These are phyloP conservation scores for Dryadomyces quercivorus DNA, from an alignment of 2,329 filamentous ascomycete species.

Conservation along the genomic window DNA sequence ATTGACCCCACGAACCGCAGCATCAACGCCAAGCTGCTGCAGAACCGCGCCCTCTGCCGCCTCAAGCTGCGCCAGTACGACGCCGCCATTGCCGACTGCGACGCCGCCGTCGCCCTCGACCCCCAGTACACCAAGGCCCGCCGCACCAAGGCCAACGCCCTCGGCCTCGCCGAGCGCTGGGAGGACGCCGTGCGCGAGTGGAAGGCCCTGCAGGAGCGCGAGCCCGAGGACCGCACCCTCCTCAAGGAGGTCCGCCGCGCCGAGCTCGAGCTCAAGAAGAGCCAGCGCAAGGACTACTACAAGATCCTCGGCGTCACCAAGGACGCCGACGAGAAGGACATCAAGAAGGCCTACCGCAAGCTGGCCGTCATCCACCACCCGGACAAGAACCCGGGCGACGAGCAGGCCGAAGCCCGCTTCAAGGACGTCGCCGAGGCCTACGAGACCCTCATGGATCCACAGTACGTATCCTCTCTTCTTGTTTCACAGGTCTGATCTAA, in stretches of 20 bases:
- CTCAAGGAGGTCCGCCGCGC: constrained; percentile 78
- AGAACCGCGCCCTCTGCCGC: constrained; percentile 82
- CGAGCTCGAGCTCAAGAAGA: constrained; percentile 95
- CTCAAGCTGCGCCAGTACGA: constrained; percentile 76
- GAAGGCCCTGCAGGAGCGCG: constrained; percentile 73
- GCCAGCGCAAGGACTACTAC: constrained; percentile 95
- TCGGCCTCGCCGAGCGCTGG: constrained; percentile 79
- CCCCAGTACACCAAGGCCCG: constrained; percentile 78
- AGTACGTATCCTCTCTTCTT: constrained; percentile 47
- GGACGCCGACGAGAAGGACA: constrained; percentile 68
- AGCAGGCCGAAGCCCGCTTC: constrained; percentile 77
- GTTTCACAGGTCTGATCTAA: too few relatives aligned
- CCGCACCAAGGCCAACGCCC: constrained; percentile 85
- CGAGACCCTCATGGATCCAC: constrained; percentile 84
- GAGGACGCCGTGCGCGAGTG: constrained; percentile 82
- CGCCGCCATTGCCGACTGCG: constrained; percentile 74
- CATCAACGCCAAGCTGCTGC: constrained; percentile 87
- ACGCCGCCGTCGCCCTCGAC: constrained; percentile 71
- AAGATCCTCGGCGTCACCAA: constrained; percentile 88
- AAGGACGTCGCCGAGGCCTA: constrained; percentile 98
- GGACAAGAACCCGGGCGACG: constrained; percentile 90
- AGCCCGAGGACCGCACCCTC: constrained; percentile 70
- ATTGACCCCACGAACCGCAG: constrained; percentile 82
- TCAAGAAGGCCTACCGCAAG: constrained; percentile 96
- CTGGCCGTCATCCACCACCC: constrained; percentile 90